Evolutionary conservation across 1,284 basidiomycete genomes (phyloP), one percentile per base, ranked within the genome.

Genomic region (Serendipita sp.): DNA sequence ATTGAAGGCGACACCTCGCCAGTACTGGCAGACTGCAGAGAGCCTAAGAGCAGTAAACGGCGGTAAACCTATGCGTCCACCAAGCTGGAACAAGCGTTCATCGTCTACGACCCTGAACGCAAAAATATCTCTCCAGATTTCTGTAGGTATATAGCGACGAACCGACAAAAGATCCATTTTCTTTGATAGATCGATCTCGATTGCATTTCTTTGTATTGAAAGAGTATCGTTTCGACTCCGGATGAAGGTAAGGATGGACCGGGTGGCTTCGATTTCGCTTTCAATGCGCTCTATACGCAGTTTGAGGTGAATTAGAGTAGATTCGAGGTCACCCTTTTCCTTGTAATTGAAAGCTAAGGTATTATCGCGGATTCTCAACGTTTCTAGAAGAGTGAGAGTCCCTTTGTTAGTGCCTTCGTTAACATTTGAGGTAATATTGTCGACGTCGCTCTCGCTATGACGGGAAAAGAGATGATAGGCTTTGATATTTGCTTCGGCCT

Each of bases 181-280:
- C 8, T 17, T 17, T 29, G 15, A 8, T 8, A 6, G 8, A 49
- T 49, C 45, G 6, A 5, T 5, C 45, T 49, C 45, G 15, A 38
- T 38, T 38, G 35, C 35, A 38, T 5, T 38, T 12, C 12, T 38
- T 38, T 38, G 35, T 38, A 12, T 38, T 12, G 35, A 2, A 38
- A 38, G 35, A 61, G 63, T 67, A 64, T 67, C 60, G 15, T 44
- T 61, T 44, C 64, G 49, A 22, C 26, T 50, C 29, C n/a, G 43
- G 41, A 34, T 44, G 62, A 44, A 66, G 61, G 49, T 44, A 42
- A 62, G 50, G 38, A 17, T 64, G 61, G 74, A 89, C 88, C 88
- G 90, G 66, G 93, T 96, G 80, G 98, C 98, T 64, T 95, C 94
- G 50, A 98, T 95, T 50, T 94, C 93, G 53, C 92, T 95, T 77